Base-by-base conservation (phyloP, 2,329 filamentous ascomycete species). In the Sporothrix inflata region DNA sequence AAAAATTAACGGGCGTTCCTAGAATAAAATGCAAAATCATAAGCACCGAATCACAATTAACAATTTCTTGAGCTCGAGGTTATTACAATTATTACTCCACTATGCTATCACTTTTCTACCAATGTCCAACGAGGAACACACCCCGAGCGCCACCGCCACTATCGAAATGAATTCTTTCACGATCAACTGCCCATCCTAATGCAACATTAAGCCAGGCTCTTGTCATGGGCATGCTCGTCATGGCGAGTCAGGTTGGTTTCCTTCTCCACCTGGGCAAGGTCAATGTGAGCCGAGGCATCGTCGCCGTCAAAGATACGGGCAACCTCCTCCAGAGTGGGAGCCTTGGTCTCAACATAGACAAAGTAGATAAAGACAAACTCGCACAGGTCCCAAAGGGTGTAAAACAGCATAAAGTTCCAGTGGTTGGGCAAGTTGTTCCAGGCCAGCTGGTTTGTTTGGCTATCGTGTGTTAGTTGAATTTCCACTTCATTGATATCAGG, bases 291-390 rank as follows among this genome's bases (percentile, higher is more conserved):
- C 14, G 88, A 84, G 24, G 87, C 88, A 45, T 86, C 83, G 38
- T 89, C 86, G 51, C 89, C 91, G 76, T 92, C 90, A 76, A 93
- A 92, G 78, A 92, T 91, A 77, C 87, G 87, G 63, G 90, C 88
- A 74, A 92, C 86, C 78, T 92, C 89, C 78, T 92, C 91, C 0
- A 93, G 87, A 1, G 90, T 92, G 0, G 89, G 89, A 3, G 90
- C 90, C 77, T 88, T 89, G 21, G 91, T 93, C 82, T 93, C 91
- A 71, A 91, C 85, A 78, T 90, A 91, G 79, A 91, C 86, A 82
- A 89, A 89, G 80, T 85, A 90, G 47, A 91, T 88, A 76, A 91
- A 90, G 63, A 87, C 74, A 61, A 90, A 81, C 79, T 91, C 87
- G 77, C 85, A 79, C 63, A 85, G 82, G 78, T 90, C 86, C 89